Evolutionary conservation across 2,329 filamentous ascomycete species (phyloP), one percentile per base, ranked within the genome.

Genomic region (Fusarium sp.): DNA sequence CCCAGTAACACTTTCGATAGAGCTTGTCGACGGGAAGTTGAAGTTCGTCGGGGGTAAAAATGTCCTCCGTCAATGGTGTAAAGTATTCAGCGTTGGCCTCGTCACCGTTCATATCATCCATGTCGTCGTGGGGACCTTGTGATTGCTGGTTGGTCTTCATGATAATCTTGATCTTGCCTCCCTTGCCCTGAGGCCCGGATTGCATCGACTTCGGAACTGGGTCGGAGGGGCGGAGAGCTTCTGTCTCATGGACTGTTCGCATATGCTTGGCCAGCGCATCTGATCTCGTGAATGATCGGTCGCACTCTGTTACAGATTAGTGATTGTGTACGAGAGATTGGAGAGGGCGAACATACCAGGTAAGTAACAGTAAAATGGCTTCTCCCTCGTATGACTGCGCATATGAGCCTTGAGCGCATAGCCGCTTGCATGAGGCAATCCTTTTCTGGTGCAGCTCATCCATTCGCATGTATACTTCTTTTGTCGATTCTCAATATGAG

Each of bases 391-490:
- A 79, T 99, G 96, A 78, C 94, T 98, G 73, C 96, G 87, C 94
- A 99, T 97, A 77, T 99, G 96, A 12, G 96, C 96, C 79, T 97
- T 94, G 69, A 99, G 83, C 7, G 96, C 96, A 81, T 99, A 99
- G 4, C 93, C 96, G 76, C 94, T 97, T 2, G 95, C 95, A 81
- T 99, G 96, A 19, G 93, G 90, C 80, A 96, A 89, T 63, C 94
- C 93, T 82, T 97, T 98, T 66, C 94, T 84, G 55, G 86, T 87
- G 79, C 96, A 99, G 71, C 95, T 95, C 63, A 88, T 89, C 96
- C 96, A 99, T 81, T 98, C 95, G 81, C 96, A 99, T n/a, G 93
- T 94, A 79, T 98, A 98, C 80, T 96, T 97, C 82, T 97, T 97
- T 82, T 96, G 93, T 57, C 94, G 89, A 65, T 90, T 93, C 77